Conservation (phyloP, 2,329 filamentous ascomycete genomes). For the Colletotrichum magnum region DNA sequence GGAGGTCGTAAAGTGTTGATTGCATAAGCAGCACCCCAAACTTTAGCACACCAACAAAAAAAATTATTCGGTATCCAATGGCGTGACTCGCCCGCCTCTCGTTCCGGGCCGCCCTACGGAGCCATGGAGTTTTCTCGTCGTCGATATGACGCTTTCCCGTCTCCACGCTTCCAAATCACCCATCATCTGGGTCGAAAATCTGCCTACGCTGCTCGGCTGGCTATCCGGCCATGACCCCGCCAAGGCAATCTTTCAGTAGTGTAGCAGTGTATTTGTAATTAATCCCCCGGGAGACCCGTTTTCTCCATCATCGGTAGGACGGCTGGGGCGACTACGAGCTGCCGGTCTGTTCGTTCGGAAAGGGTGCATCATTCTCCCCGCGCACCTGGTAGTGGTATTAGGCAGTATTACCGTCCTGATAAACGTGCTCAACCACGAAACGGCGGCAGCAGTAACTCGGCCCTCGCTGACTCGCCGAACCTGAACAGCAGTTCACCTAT, state of each 20-base stretch:
- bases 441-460: slow-evolving; percentile 8
- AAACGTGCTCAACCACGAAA: slow-evolving; percentile 20
- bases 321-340: not conserved
- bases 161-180: not conserved
- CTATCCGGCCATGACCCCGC: not conserved
- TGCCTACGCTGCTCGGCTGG: slow-evolving; percentile 2
- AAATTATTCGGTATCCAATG: not conserved
- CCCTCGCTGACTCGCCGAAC: slow-evolving; percentile 9
- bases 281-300: slow-evolving; percentile 29
- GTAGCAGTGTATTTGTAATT: slow-evolving; percentile 28
- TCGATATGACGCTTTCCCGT: not conserved
- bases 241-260: slow-evolving; percentile 26
- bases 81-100: not conserved
- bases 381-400: not conserved
- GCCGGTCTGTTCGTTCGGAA: not conserved
- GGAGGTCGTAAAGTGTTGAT: slow-evolving; percentile 4
- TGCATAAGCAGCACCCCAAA: slow-evolving; percentile 13
- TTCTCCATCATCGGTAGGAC: slow-evolving; percentile 30
- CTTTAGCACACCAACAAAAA: not conserved
- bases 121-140: not conserved
- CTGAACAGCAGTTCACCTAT: no score
- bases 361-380: not conserved
- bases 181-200: not conserved
- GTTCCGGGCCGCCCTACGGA: slow-evolving; percentile 2
- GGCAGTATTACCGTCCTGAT: slow-evolving; percentile 1